Conservation (phyloP, 108 stramenopile species). For the Cyclotella kingstonii region DNA sequence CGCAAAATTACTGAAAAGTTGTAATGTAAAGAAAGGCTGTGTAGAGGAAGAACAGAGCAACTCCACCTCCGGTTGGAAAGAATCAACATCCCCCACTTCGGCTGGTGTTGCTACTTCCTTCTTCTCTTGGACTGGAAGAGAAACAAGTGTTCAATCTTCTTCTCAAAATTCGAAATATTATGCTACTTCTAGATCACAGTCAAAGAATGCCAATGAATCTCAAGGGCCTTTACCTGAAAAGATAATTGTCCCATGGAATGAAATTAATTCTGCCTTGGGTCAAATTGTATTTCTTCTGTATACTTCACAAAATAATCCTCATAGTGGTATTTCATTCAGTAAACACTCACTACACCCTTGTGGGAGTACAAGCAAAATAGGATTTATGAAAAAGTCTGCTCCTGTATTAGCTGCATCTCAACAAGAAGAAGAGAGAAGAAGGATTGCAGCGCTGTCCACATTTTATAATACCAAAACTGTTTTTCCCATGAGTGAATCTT, state of each 20-base stretch:
- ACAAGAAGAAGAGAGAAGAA: conserved; percentile 24
- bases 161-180: conserved; percentile 2
- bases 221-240: conserved; percentile 6
- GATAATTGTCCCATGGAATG: conserved; percentile 62
- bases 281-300: conserved; percentile 66
- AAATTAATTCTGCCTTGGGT: conserved; percentile 85
- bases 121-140: conserved; percentile 22
- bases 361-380: conserved; percentile 75
- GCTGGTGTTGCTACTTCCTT: conserved; percentile 8
- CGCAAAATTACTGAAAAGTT: conserved; percentile 7
- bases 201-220: neutral
- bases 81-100: neutral
- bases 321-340: conserved; percentile 48
- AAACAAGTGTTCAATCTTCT: neutral
- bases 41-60: neutral
- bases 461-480: conserved; percentile 7
- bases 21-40: neutral
- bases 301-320: conserved; percentile 49
- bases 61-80: neutral
- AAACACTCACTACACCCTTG: conserved; percentile 62
- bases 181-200: neutral
- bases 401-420: neutral
- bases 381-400: conserved; percentile 44
- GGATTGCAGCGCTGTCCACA: conserved; percentile 29
- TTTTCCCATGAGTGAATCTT: no score